A percentile compares a stretch with the other conserved stretches of the same genome.
Evolutionary conservation across 2,329 filamentous ascomycete species (phyloP).

Genomic region (Sporothrix euskadiensis): DNA sequence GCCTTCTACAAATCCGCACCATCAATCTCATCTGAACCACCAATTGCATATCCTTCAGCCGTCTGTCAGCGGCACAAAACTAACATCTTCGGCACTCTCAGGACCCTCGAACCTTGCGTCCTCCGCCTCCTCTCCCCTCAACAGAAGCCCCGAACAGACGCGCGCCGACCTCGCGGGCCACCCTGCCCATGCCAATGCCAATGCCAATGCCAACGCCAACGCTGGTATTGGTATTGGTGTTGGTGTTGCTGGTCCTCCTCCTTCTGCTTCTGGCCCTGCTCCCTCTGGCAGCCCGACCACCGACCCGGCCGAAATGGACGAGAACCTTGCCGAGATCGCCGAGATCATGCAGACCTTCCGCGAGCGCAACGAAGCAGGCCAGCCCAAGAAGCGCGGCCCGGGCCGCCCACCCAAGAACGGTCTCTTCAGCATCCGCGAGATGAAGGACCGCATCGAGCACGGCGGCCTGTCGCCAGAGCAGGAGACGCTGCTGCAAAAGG

Average conservation of each 20-base stretch:
- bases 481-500: conserved; percentile 6
- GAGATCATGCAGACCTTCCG: conserved; percentile 25
- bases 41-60: neutral
- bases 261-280: neutral
- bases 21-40: neutral
- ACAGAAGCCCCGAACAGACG: neutral
- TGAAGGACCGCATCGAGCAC: conserved; percentile 53
- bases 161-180: neutral
- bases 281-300: neutral
- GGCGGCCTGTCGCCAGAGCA: conserved; percentile 18
- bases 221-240: neutral
- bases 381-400: conserved; percentile 70
- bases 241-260: neutral
- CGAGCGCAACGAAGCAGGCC: conserved; percentile 27
- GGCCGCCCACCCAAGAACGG: conserved; percentile 82
- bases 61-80: neutral
- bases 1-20: neutral
- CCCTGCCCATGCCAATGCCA: neutral
- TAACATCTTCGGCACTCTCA: neutral
- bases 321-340: conserved; percentile 17
- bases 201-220: neutral
- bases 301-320: conserved; percentile 23
- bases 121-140: neutral
- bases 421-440: conserved; percentile 77
- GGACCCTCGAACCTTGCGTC: neutral